Base-by-base conservation (phyloP, 129 eudicot species). In the Pittosporum tobira region DNA sequence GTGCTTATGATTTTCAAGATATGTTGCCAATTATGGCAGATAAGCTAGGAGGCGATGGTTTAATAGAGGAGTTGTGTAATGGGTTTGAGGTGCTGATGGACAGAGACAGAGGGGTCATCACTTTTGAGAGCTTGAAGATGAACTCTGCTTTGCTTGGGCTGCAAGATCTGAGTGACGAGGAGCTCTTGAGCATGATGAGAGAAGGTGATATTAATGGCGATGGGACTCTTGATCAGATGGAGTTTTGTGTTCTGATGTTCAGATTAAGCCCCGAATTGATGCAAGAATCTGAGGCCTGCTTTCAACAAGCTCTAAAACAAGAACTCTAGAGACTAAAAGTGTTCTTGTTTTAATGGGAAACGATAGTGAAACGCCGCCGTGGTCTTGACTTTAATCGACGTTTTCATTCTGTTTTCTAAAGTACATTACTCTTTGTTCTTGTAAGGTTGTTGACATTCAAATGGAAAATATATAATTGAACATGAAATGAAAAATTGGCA, bases 161-260 rank as follows among this genome's bases (percentile, higher is more conserved):
- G 68, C 76, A 72, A 31, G 81, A 74, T 29, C 55, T 77, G 71
- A 67, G 69, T 31, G 89, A 82, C 15, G 84, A 78, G 3, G 84
- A 77, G 24, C 34, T 82, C 54, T 47, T 51, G 61, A 46, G 74
- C 43, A 82, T 82, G 89, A 29, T 82, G 30, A 65, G 64, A 36
- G 84, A 74, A 75, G 89, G 89, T 2, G 89, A 82, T 72, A 26
- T 71, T 30, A 81, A 82, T 57, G 81, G 81, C 12, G 89, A 82
- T 68, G 81, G 79, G 19, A 63, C 65, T 14, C 52, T 82, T 48
- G 68, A 51, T 59, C 66, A 74, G 27, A 82, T 74, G 84, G 89
- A 82, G 69, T 82, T 82, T 68, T 82, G 84, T 73, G 89, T 82
- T 51, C 72, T 82, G 38, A 82, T 82, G 89, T 82, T 82, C 55